phyloP scores from a whole-genome alignment of 768 basidiomycete genomes.

The Boletus vermiculosoides region DNA sequence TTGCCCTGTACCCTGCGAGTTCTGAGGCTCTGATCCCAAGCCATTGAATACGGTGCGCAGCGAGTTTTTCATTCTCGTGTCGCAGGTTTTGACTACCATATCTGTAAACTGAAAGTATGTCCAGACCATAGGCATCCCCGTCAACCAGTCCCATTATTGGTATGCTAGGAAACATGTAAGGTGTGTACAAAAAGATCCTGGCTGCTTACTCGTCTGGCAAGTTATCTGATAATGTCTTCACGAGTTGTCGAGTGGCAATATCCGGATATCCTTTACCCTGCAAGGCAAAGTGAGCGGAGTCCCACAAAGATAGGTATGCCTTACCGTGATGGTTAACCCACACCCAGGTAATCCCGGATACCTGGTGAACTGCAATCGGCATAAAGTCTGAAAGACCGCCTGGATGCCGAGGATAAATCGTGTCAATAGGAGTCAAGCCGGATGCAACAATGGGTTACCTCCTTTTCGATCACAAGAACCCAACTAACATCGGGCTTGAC shows the following conservation, averaged over 20 bases:
- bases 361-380: slow-evolving; percentile 51
- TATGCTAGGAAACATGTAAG: slow-evolving; percentile 45
- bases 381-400: slow-evolving; percentile 94
- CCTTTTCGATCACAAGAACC: slow-evolving; percentile 93
- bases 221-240: slow-evolving; percentile 66
- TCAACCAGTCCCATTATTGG: slow-evolving; percentile 84
- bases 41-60: slow-evolving; percentile 72
- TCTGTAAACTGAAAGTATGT: slow-evolving; percentile 87
- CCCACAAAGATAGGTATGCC: not conserved
- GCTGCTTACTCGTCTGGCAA: slow-evolving; percentile 56
- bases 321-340: slow-evolving; percentile 79
- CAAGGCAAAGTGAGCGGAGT: slow-evolving; percentile 4
- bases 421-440: not conserved
- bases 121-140: slow-evolving; percentile 87
- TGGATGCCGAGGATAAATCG: slow-evolving; percentile 31
- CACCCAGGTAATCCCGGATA: slow-evolving; percentile 51
- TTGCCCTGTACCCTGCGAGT: slow-evolving; percentile 49
- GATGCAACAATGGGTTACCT: slow-evolving; percentile 46
- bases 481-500: slow-evolving; percentile 57
- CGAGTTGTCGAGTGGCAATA: slow-evolving; percentile 82
- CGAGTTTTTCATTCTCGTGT: slow-evolving; percentile 70
- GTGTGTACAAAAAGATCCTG: not conserved
- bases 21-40: slow-evolving; percentile 76
- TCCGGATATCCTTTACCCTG: slow-evolving; percentile 99
- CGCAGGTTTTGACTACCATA: slow-evolving; percentile 70